Base-by-base conservation (phyloP, 2,329 filamentous ascomycete species). In the Tetracladium maxilliforme region DNA sequence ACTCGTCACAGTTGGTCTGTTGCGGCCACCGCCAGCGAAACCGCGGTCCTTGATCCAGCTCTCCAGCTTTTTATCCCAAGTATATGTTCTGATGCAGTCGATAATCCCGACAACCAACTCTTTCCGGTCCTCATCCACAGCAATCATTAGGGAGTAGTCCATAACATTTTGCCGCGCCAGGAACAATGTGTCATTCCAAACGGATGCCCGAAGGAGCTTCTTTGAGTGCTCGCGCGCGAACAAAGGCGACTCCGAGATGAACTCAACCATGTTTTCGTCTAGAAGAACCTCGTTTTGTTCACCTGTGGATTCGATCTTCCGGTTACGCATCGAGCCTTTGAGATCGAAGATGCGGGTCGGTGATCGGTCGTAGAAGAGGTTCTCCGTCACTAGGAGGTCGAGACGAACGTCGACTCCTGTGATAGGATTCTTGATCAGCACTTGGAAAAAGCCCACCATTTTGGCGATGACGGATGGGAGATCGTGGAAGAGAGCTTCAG, bases 61-160 rank as follows among this genome's bases (percentile, higher is more conserved):
- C 56, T 98, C 90, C n/a, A 98, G 68, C 47, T 94, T 94, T 63
- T 98, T 98, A 58, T 98, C 90, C 84, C 90, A 98, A 0, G 90
- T 98, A 47, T 95, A 98, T 0, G 90, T 98, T 28, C 90, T 73
- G 37, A 98, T 95, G 48, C 90, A 95, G 48, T 98, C 87, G 35
- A 98, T 95, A 42, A 98, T 95, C 5, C 90, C 90, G 3, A 98
- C 86, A 10, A 95, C 83, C 10, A 98, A 69, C 52, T 98, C 87
- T 41, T 87, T 86, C 34, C 73, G 16, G 26, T 36, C 33, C 47
- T 94, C 90, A 42, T 98, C 87, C 22, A 98, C 92, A 1, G 87
- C 92, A 27, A 94, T 86, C 90, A 98, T 98, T 22, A 98, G 66
- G 14, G 79, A 90, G 54, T 98, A 98, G 52, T 98, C 90, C 90